Evolutionary conservation across 2,329 filamentous ascomycete genomes (phyloP), one percentile per base, ranked within the genome.

Genomic region (Chalaropsis thielavioides): DNA sequence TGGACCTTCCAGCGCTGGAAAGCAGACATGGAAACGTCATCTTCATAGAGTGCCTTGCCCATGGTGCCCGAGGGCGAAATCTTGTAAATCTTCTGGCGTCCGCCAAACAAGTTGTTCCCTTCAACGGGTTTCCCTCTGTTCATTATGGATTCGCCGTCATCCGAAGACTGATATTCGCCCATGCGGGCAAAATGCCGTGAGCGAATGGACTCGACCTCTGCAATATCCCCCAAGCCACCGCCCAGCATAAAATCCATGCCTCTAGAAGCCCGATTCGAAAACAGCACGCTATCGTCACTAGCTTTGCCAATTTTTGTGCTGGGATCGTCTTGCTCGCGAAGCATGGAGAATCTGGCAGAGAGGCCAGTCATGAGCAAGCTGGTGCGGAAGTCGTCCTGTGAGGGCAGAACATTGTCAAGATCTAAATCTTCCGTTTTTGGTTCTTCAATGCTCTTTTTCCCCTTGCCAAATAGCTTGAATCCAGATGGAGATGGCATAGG

Each of bases 301-400:
- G 92, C 92, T 75, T 97, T 96, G 66, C 92, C 92, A 40, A 96
- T 81, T 73, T 91, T 88, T 1, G 90, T 92, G 68, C 79, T 87
- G 0, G 92, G 92, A 71, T 96, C 91, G 73, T 96, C 92, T 73
- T 96, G 92, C 74, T 96, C 92, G 71, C 90, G 81, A 40, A 97
- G 78, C 92, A 97, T 97, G 70, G 92, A 97, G 74, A 99, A 99
- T 6, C 94, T 86, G 13, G 92, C 90, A 0, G 92, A 97, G 3
- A 99, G 81, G 51, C 92, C 92, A 0, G 90, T 92, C 92, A 99
- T 95, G 68, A 99, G 80, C 66, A 99, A 78, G 78, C 94, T 97
- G 2, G 94, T 99, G 66, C 94, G 85, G 75, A 99, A 97, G 72
- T 97, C 87, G 74, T 97, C 90, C 59, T 79, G 86, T 0, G 91